Evolutionary conservation across 1,284 basidiomycete genomes (phyloP), one percentile per base, ranked within the genome.

Genomic region (Fomitopsis schrenkii): DNA sequence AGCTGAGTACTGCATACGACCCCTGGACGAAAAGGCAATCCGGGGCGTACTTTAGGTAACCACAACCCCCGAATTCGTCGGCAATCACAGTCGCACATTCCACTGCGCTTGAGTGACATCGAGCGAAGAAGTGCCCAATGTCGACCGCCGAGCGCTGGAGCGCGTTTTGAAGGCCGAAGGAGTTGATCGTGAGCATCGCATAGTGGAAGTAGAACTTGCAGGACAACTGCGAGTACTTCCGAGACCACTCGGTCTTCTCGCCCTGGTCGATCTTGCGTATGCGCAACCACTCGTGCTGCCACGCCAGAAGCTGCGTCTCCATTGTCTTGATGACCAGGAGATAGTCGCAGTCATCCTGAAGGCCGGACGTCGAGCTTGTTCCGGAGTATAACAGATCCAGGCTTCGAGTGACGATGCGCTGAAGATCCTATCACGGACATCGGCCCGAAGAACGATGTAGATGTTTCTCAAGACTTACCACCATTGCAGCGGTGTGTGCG

Each of bases 161-260:
- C 3, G 96, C 93, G 70, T 97, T 93, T 75, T 98, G 95, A 59
- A 98, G 81, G 2, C 96, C 95, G 68, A 98, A 98, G 7, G 95
- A 96, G 72, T 97, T 96, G 67, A 98, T 80, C 26, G 95, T 91
- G 52, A 97, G 82, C 72, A 89, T 87, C 35, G 90, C 87, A 71
- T 97, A 96, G 71, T 93, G 84, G 75, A 84, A 91, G 73, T 93
- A 94, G 72, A 94, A 95, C 65, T 84, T 79, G 19, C 84, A 81
- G 50, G 87, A 85, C 46, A 83, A 74, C 50, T 73, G 72, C 59
- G 79, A 77, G 73, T 90, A 88, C 57, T 83, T 73, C 30, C 62
- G 64, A 28, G 68, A 58, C 40, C 66, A 61, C 38, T 74, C 74
- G 22, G 44, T 58, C 55, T 52, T 55, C 42, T 48, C 58, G 38